A percentile compares a stretch with the other conserved stretches of the same genome.
These are phyloP conservation scores for Cercospora sesami DNA, from an alignment of 2,329 filamentous ascomycete genomes.

Conservation along the genomic window DNA sequence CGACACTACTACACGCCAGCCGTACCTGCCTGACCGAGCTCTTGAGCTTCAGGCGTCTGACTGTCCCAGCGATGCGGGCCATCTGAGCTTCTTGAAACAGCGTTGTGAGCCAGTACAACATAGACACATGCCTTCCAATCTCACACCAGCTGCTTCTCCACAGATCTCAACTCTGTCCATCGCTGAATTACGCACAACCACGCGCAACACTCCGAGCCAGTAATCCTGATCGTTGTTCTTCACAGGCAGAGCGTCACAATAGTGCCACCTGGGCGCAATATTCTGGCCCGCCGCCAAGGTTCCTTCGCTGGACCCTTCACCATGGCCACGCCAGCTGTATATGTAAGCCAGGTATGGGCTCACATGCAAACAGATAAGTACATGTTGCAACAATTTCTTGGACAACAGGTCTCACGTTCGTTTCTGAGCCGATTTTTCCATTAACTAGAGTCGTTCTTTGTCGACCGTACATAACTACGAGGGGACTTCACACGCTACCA, in stretches of 20 bases:
- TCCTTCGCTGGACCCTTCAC: neutral
- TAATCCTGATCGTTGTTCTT: neutral
- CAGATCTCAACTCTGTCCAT: neutral
- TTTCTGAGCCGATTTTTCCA: neutral
- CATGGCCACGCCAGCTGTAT: neutral
- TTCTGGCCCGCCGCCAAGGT: neutral
- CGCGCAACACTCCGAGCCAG: neutral
- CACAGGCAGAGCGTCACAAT: neutral
- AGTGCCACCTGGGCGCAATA: neutral
- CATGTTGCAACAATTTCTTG: neutral
- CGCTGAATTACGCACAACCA: neutral
- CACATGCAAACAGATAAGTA: neutral
- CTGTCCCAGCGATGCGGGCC: neutral
- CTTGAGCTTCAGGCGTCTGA: neutral
- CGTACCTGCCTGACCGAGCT: neutral
- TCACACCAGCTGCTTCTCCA: neutral
- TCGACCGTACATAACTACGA: neutral
- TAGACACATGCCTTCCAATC: constrained; percentile 11
- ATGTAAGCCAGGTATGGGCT: neutral
- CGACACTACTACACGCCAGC: neutral
- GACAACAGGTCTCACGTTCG: neutral
- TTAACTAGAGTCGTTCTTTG: neutral
- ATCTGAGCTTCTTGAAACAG: neutral
- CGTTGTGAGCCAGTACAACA: neutral
- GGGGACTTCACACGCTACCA: neutral